Conservation (phyloP, 2,329 filamentous ascomycete species). For the Seiridium cupressi region DNA sequence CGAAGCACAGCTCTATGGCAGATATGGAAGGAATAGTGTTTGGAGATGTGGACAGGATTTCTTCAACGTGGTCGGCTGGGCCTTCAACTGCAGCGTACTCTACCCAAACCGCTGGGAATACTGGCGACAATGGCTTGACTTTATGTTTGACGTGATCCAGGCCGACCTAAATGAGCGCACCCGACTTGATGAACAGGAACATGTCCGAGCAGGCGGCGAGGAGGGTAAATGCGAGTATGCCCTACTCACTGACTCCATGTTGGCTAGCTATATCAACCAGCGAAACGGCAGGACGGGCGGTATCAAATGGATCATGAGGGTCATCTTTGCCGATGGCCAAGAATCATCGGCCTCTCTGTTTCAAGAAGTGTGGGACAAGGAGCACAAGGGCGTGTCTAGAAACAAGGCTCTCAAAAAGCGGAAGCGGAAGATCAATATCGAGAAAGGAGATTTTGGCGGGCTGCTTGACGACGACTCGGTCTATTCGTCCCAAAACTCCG, state of each 20-base stretch:
- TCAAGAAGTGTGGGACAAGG: conserved; percentile 65
- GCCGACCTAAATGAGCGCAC: conserved; percentile 63
- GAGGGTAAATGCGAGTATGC: conserved; percentile 25
- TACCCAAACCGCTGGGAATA: conserved; percentile 74
- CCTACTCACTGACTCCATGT: conserved; percentile 51
- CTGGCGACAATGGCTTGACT: conserved; percentile 79
- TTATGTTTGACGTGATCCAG: conserved; percentile 77
- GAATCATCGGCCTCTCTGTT: conserved; percentile 53
- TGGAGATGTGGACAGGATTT: conserved; percentile 82
- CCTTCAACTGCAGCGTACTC: conserved; percentile 80
- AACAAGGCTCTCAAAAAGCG: conserved; percentile 43
- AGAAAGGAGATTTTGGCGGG: conserved; percentile 59
- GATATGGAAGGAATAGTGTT: conserved; percentile 64
- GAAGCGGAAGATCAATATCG: conserved; percentile 54
- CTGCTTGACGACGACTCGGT: conserved; percentile 56
- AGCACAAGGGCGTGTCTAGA: conserved; percentile 48
- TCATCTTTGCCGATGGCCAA: conserved; percentile 65
- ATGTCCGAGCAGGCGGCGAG: conserved; percentile 14
- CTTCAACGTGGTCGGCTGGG: conserved; percentile 88
- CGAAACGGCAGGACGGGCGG: conserved; percentile 37
- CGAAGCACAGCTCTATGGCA: conserved; percentile 52
- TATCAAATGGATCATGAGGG: conserved; percentile 58
- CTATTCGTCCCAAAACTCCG: conserved; percentile 43
- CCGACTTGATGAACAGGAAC: conserved; percentile 40
- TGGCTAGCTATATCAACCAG: conserved; percentile 58